A percentile compares a stretch with the other conserved stretches of the same genome.
Conservation (phyloP, 805 yeast genomes). For the Candida orba region DNA sequence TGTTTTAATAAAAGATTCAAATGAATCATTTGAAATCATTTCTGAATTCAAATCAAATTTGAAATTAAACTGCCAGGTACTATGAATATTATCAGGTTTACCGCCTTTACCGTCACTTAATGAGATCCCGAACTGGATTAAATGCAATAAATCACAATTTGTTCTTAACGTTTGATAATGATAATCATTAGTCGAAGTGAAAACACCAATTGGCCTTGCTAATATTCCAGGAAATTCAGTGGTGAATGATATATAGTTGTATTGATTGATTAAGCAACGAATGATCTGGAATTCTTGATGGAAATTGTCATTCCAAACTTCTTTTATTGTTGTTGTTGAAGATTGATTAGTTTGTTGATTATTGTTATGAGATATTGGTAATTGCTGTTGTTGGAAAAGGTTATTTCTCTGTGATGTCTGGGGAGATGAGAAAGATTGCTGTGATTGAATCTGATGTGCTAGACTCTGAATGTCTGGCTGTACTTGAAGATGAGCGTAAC, state of each 20-base stretch:
- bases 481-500: conserved; percentile 16
- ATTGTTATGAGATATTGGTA: conserved; percentile 13
- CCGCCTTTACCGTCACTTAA: conserved; percentile 63
- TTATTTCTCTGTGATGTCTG: neutral
- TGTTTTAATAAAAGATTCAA: conserved; percentile 70
- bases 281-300: conserved; percentile 59
- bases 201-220: conserved; percentile 92
- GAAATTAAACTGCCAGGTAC: conserved; percentile 97
- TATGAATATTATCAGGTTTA: conserved; percentile 56
- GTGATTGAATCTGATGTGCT: conserved; percentile 3
- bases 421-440: neutral
- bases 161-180: conserved; percentile 93
- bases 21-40: conserved; percentile 83
- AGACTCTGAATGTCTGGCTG: conserved; percentile 12
- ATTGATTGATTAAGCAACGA: conserved; percentile 49
- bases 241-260: conserved; percentile 60
- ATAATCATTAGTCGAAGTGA: conserved; percentile 82
- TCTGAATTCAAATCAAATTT: conserved; percentile 67
- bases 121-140: conserved; percentile 82
- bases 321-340: conserved; percentile 44
- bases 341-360: conserved; percentile 13
- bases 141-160: conserved; percentile 78
- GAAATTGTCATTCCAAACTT: conserved; percentile 68
- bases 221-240: conserved; percentile 96
- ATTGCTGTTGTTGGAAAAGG: conserved; percentile 12